Percentiles rank a stretch among this genome's conserved stretches.
phyloP scores from a whole-genome alignment of 345 rosid genomes.

The Euphorbia pulcherrima region DNA sequence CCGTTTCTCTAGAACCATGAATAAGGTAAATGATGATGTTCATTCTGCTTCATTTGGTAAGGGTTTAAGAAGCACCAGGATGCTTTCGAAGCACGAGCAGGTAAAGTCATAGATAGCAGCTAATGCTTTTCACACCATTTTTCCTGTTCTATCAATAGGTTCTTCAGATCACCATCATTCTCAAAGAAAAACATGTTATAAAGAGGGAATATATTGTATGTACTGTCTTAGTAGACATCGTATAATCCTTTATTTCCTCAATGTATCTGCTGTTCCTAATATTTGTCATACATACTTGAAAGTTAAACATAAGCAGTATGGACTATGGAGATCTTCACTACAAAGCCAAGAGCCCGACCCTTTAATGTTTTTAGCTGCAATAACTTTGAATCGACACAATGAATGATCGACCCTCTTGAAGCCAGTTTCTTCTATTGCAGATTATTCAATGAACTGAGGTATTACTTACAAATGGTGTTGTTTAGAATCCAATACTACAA shows the following conservation, averaged over 20 bases:
- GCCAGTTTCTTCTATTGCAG: no score
- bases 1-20: slow-evolving; percentile 27
- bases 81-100: slow-evolving; percentile 53
- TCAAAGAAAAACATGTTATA: slow-evolving; percentile 15
- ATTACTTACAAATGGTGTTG: no score
- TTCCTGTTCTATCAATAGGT: slow-evolving; percentile 41
- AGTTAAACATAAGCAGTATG: no score
- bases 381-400: no score
- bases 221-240: background rate
- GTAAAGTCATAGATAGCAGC: slow-evolving; percentile 53
- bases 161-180: slow-evolving; percentile 27
- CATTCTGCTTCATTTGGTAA: slow-evolving; percentile 21
- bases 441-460: no score
- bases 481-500: no score
- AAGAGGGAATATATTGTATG: slow-evolving; percentile 6
- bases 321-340: no score
- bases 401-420: no score
- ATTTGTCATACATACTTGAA: no score
- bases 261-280: no score
- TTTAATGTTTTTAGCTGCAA: no score
- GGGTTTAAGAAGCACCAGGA: slow-evolving; percentile 20
- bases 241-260: slow-evolving; percentile 1
- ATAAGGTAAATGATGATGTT: slow-evolving; percentile 29
- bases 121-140: slow-evolving; percentile 46
- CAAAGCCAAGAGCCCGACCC: no score